A percentile compares a stretch with the other conserved stretches of the same genome.
These are phyloP conservation scores for Cyclotella baltica DNA, from an alignment of 108 stramenopile genomes.

Conservation along the genomic window DNA sequence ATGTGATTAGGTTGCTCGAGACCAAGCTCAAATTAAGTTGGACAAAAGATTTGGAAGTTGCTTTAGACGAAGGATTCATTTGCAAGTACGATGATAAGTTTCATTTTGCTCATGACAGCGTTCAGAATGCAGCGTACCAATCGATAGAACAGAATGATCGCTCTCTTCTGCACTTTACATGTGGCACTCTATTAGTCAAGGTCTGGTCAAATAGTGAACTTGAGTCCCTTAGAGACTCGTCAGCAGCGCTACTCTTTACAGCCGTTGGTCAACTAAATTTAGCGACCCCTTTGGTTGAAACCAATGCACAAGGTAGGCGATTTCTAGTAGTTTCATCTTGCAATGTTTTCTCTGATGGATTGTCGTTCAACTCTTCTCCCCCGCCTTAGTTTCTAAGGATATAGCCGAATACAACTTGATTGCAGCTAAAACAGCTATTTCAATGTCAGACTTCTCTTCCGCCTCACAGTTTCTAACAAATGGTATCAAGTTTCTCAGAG, in stretches of 20 bases:
- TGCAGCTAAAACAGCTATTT: slow-evolving; percentile 30
- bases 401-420: slow-evolving; percentile 13
- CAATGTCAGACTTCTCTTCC: slow-evolving; percentile 24
- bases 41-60: neutral
- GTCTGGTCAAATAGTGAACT: neutral
- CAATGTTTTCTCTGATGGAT: too few relatives aligned
- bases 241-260: slow-evolving; percentile 11
- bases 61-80: slow-evolving; percentile 20
- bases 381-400: neutral
- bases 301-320: too few relatives aligned
- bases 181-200: slow-evolving; percentile 4
- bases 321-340: too few relatives aligned
- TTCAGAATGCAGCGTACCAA: slow-evolving; percentile 34
- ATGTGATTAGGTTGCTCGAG: slow-evolving; percentile 14
- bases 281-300: slow-evolving; percentile 4
- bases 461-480: slow-evolving; percentile 16
- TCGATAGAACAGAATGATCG: slow-evolving; percentile 11
- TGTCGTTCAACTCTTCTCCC: too few relatives aligned
- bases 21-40: neutral
- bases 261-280: slow-evolving; percentile 24
- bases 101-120: slow-evolving; percentile 21
- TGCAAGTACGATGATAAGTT: slow-evolving; percentile 13
- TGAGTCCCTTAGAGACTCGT: too few relatives aligned
- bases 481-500: slow-evolving; percentile 18
- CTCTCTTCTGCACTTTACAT: slow-evolving; percentile 4